Evolutionary conservation across 495 filamentous ascomycete species (phyloP).

Genomic region (Saxophila tyrrhenica): DNA sequence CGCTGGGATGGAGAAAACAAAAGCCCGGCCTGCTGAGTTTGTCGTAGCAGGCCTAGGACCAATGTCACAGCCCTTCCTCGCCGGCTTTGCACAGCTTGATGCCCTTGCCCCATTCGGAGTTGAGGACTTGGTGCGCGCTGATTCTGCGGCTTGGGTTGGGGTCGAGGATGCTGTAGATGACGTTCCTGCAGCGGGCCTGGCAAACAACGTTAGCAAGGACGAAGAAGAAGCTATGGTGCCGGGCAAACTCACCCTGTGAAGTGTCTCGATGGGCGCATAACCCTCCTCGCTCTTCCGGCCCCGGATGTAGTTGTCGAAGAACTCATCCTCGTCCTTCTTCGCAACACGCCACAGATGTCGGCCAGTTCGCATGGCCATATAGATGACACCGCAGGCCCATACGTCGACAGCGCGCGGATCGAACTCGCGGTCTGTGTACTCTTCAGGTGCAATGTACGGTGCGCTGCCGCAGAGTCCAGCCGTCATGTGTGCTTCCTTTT

Average conservation of each 20-base stretch:
- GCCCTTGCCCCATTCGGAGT: slow-evolving; percentile 96
- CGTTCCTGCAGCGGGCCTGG: slow-evolving; percentile 92
- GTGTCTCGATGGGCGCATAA: slow-evolving; percentile 88
- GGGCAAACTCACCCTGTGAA: slow-evolving; percentile 69
- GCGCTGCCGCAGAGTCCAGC: slow-evolving; percentile 91
- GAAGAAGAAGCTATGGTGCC: background rate
- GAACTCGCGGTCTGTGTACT: slow-evolving; percentile 90
- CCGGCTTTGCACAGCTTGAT: slow-evolving; percentile 94
- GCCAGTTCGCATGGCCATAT: slow-evolving; percentile 99
- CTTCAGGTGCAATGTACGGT: slow-evolving; percentile 95
- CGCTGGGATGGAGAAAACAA: too few species aligned
- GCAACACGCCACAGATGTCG: slow-evolving; percentile 93
- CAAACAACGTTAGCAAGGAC: slow-evolving; percentile 29
- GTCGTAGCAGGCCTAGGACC: too few species aligned
- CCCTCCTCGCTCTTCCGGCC: slow-evolving; percentile 88
- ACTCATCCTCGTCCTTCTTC: slow-evolving; percentile 91
- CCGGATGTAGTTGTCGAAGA: slow-evolving; percentile 85
- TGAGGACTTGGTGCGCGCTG: slow-evolving; percentile 89
- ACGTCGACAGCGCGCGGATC: slow-evolving; percentile 94
- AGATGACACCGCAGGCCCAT: slow-evolving; percentile 97
- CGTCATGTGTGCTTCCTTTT: slow-evolving; percentile 95
- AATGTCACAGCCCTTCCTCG: slow-evolving; percentile 65
- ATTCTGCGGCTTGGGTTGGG: slow-evolving; percentile 88
- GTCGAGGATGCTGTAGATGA: slow-evolving; percentile 96
- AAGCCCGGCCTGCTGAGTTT: background rate